Percentiles rank a stretch among this genome's conserved stretches.
These are phyloP conservation scores for Proliferodiscus dingleyae DNA, from an alignment of 2,329 filamentous ascomycete genomes.

Conservation along the genomic window DNA sequence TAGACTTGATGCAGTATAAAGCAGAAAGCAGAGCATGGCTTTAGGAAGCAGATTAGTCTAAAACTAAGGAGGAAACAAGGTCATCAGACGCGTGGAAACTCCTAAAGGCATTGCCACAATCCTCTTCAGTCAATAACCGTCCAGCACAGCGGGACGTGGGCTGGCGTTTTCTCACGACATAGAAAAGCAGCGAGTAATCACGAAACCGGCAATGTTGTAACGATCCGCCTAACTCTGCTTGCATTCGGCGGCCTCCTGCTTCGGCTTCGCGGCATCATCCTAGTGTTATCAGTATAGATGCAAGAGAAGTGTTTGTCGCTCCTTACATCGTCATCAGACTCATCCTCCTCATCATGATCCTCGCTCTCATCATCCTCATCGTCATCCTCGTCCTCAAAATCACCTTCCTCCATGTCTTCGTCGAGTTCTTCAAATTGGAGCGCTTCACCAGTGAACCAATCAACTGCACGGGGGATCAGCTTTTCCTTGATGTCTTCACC, in stretches of 20 bases:
- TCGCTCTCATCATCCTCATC: conserved; percentile 88
- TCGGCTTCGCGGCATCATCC: conserved; percentile 85
- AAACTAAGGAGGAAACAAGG: conserved; percentile 19
- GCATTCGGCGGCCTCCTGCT: conserved; percentile 92
- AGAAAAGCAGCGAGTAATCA: background rate
- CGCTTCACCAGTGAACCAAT: conserved; percentile 99
- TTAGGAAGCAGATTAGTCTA: conserved; percentile 29
- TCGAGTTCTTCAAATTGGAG: conserved; percentile 93
- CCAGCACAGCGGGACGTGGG: conserved; percentile 11
- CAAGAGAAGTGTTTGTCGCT: conserved; percentile 5
- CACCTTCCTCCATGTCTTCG: conserved; percentile 75
- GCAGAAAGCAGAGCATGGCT: conserved; percentile 14
- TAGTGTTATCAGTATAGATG: conserved; percentile 35
- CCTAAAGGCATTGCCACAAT: conserved; percentile 20
- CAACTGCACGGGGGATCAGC: conserved; percentile 94
- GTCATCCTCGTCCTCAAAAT: conserved; percentile 79
- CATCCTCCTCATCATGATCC: conserved; percentile 69
- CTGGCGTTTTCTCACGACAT: conserved; percentile 1
- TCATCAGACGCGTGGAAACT: conserved; percentile 18
- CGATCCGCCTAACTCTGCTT: conserved; percentile 71
- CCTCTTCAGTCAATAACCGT: conserved; percentile 6
- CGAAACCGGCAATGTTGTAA: background rate
- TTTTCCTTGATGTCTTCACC: conserved; percentile 99
- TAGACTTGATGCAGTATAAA: conserved; percentile 18
- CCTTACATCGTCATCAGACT: conserved; percentile 72